Evolutionary conservation across 2,329 filamentous ascomycete genomes (phyloP).

Genomic region (Aspergillus uvarum): DNA sequence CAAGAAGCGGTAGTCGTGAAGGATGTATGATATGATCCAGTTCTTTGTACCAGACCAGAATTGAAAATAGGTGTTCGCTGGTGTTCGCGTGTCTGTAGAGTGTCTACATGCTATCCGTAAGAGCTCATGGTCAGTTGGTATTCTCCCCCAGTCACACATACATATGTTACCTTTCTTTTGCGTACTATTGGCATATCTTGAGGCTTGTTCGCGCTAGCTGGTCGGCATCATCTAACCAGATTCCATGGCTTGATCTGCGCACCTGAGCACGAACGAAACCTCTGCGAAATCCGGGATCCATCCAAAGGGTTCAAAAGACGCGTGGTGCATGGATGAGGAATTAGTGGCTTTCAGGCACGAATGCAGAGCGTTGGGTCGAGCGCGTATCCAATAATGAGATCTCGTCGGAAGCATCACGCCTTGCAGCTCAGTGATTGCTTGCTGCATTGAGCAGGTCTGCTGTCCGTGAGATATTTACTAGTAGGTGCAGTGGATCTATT

Average conservation of each 20-base stretch:
- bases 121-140: neutral
- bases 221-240: neutral
- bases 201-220: neutral
- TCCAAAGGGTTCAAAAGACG: neutral
- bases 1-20: constrained; percentile 51
- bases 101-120: neutral
- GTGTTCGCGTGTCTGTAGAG: neutral
- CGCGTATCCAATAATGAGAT: neutral
- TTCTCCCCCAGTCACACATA: neutral
- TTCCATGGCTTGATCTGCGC: neutral
- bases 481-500: neutral
- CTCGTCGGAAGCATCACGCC: neutral
- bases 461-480: neutral
- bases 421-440: neutral
- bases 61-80: neutral
- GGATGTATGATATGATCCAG: constrained; percentile 18
- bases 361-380: neutral
- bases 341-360: neutral
- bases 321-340: neutral
- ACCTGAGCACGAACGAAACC: neutral
- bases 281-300: neutral
- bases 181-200: neutral
- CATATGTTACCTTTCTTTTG: neutral
- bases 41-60: neutral
- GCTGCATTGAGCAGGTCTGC: neutral